Evolutionary conservation across 2,329 filamentous ascomycete species (phyloP).

Genomic region (Colletotrichum chrysophilum): DNA sequence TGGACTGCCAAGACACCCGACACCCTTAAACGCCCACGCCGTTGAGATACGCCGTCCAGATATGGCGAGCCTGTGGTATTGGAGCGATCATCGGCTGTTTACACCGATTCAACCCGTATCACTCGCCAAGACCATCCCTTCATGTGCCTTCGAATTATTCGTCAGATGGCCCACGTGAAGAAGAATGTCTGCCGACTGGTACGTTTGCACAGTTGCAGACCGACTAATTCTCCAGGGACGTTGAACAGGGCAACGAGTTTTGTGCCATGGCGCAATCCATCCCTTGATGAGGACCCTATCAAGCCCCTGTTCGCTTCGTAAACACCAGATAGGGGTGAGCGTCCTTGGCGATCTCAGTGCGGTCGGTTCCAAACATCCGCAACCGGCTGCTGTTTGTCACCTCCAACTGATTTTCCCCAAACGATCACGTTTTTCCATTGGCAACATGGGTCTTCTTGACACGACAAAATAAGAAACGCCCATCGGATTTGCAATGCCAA

Average conservation of each 20-base stretch:
- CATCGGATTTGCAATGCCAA: not conserved
- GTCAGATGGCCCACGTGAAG: slow-evolving; percentile 13
- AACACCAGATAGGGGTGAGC: not conserved
- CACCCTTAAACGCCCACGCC: not conserved
- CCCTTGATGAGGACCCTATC: not conserved
- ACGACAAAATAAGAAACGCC: not conserved
- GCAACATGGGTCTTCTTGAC: not conserved
- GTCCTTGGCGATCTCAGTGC: not conserved
- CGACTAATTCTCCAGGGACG: not conserved
- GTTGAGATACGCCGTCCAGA: not conserved
- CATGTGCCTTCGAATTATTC: not conserved
- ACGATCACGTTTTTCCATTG: not conserved
- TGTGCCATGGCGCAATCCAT: not conserved
- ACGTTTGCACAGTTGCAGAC: not conserved
- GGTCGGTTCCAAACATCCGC: not conserved
- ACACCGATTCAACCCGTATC: slow-evolving; percentile 1
- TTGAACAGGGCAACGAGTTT: not conserved
- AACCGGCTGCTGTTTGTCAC: not conserved
- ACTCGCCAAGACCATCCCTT: not conserved
- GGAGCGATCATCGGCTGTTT: not conserved
- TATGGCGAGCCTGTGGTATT: not conserved
- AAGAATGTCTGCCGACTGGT: not conserved
- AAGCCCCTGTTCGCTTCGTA: not conserved
- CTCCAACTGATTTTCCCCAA: not conserved
- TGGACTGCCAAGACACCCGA: not conserved